These are phyloP conservation scores for Nigrospora sphaerica DNA, from an alignment of 2,329 filamentous ascomycete species.

Conservation along the genomic window DNA sequence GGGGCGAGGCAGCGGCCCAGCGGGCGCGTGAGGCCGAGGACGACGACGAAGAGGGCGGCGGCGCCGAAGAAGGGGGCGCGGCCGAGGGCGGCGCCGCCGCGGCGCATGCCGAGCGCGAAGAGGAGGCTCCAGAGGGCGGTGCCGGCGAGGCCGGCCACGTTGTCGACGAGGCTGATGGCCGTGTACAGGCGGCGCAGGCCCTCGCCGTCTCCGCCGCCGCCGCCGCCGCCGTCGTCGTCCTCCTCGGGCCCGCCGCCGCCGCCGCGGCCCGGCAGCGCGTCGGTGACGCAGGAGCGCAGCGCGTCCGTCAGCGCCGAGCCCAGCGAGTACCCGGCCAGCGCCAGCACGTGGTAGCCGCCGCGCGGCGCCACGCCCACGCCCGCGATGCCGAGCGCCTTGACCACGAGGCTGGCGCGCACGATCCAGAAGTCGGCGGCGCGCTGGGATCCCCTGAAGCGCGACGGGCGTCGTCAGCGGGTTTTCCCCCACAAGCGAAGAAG, in stretches of 20 bases:
- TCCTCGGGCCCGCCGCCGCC: too few relatives aligned
- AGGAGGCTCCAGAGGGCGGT: background rate
- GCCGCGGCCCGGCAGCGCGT: background rate
- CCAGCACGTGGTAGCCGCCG: background rate
- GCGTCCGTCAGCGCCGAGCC: background rate
- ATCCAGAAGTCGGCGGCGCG: background rate
- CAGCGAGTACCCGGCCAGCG: background rate
- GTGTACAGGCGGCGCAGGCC: background rate
- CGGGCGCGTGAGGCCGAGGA: too few relatives aligned
- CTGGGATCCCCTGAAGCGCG: background rate
- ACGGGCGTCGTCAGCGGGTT: background rate
- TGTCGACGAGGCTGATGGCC: background rate
- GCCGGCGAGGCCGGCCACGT: background rate
- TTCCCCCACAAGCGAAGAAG: too few relatives aligned
- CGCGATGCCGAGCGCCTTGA: background rate
- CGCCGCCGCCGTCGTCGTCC: too few relatives aligned
- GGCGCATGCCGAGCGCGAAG: background rate
- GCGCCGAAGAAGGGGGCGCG: background rate
- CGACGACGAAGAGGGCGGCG: background rate
- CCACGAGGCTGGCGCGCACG: background rate
- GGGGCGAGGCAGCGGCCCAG: too few relatives aligned
- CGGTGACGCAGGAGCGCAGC: background rate
- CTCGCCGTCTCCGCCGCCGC: background rate
- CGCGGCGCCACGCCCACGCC: background rate
- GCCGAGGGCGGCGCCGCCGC: background rate